Percentiles rank a stretch among this genome's conserved stretches.
These are phyloP conservation scores for Hebeloma cylindrosporum DNA, from an alignment of 768 basidiomycete genomes.

Conservation along the genomic window DNA sequence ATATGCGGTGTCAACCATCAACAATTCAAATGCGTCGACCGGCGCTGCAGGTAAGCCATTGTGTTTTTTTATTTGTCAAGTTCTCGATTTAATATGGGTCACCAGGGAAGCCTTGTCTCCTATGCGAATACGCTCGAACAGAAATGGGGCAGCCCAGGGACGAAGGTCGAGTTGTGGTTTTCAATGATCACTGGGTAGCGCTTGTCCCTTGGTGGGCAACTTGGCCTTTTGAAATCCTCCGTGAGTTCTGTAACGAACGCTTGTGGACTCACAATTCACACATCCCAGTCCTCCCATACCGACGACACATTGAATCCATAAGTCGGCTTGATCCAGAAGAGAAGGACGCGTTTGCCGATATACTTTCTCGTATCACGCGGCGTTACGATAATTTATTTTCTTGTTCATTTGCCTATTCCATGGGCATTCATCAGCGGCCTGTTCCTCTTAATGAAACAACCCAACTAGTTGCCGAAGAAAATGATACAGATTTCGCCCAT, in stretches of 20 bases:
- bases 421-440: constrained; percentile 91
- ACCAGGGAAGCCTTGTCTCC: constrained; percentile 60
- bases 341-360: constrained; percentile 59
- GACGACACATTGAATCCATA: constrained; percentile 76
- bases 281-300: constrained; percentile 66
- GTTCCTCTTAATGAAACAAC: constrained; percentile 39
- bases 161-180: constrained; percentile 62
- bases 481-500: constrained; percentile 64
- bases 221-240: constrained; percentile 87
- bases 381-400: constrained; percentile 80
- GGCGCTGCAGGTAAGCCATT: constrained; percentile 48
- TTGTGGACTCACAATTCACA: background rate
- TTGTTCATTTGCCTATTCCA: constrained; percentile 90
- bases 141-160: constrained; percentile 47
- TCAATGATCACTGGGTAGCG: constrained; percentile 77
- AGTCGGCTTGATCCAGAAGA: constrained; percentile 60
- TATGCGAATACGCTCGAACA: constrained; percentile 77
- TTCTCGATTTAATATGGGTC: background rate
- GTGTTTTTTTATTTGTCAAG: background rate
- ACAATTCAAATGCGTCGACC: constrained; percentile 48
- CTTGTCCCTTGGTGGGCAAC: constrained; percentile 95
- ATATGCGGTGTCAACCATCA: constrained; percentile 40
- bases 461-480: constrained; percentile 33
- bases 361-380: constrained; percentile 62
- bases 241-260: constrained; percentile 37